phyloP scores from a whole-genome alignment of 352 stramenopile species.

The Phytopythium litorale region DNA sequence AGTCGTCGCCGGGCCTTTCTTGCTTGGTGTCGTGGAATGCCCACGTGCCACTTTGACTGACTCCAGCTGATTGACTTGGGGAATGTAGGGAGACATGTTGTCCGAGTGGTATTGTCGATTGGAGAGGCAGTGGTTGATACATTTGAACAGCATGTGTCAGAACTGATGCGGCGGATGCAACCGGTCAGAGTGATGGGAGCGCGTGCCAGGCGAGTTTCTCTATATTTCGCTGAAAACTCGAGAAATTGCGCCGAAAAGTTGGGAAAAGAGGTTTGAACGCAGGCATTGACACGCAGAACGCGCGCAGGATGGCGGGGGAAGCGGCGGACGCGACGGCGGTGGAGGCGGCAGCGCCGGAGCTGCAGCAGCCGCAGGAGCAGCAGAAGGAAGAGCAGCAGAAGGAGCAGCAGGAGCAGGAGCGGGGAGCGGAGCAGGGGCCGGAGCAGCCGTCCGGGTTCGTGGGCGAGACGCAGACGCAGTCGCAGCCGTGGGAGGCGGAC shows the following conservation, averaged over 20 bases:
- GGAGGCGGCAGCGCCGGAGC: neutral
- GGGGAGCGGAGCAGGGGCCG: neutral
- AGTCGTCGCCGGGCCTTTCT: neutral
- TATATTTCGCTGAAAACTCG: slow-evolving; percentile 2
- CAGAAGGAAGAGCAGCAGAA: neutral
- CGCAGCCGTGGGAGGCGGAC: slow-evolving; percentile 7
- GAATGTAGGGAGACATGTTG: neutral
- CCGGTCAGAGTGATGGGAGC: neutral
- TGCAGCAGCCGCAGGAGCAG: neutral
- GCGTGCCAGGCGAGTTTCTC: neutral
- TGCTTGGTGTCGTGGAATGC: neutral
- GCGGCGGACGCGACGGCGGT: neutral
- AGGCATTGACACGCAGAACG: neutral
- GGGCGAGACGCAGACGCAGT: slow-evolving; percentile 3
- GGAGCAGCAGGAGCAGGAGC: neutral
- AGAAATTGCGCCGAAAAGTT: neutral
- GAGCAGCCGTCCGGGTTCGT: slow-evolving; percentile 2
- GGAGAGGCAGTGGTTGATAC: neutral
- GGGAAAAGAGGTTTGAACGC: slow-evolving; percentile 1
- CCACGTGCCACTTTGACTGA: neutral
- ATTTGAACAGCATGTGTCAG: neutral
- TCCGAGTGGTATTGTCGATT: neutral
- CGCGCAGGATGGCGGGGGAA: neutral
- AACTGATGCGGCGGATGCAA: neutral
- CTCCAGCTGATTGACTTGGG: neutral